Evolutionary conservation across 164 flowering plant genomes (phyloP).

Genomic region (Vitis rupestris): DNA sequence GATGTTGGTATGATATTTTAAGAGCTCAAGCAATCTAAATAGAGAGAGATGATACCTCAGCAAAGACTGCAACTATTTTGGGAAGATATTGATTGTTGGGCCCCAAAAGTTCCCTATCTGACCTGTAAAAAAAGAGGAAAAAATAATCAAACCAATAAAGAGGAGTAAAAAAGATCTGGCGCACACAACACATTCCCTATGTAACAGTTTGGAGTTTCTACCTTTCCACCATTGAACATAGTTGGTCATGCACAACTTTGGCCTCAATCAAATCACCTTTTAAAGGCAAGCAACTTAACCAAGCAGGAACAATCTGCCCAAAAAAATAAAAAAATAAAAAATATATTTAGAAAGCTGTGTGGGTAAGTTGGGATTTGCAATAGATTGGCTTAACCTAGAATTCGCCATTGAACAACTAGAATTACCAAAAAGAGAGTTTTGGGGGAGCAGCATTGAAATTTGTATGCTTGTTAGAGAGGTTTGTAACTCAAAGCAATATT

Average conservation of each 20-base stretch:
- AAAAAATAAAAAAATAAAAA: not conserved
- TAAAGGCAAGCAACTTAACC: slow-evolving; percentile 88
- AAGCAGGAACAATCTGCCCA: slow-evolving; percentile 81
- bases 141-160: too few species aligned
- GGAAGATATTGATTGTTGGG: slow-evolving; percentile 89
- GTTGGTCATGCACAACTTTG: slow-evolving; percentile 91
- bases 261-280: slow-evolving; percentile 92
- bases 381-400: too few species aligned
- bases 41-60: slow-evolving; percentile 58
- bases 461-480: too few species aligned
- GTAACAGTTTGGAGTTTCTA: slow-evolving; percentile 13
- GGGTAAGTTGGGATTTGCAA: not conserved
- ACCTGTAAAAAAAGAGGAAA: slow-evolving; percentile 46
- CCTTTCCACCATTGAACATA: slow-evolving; percentile 97
- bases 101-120: slow-evolving; percentile 86
- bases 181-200: too few species aligned
- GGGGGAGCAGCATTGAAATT: too few species aligned
- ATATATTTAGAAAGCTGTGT: not conserved
- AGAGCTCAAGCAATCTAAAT: not conserved
- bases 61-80: slow-evolving; percentile 88
- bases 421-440: too few species aligned
- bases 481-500: too few species aligned
- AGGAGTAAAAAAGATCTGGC: not conserved
- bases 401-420: too few species aligned
- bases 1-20: too few species aligned